phyloP scores from a whole-genome alignment of 345 rosid genomes.

The Gossypium stocksii region DNA sequence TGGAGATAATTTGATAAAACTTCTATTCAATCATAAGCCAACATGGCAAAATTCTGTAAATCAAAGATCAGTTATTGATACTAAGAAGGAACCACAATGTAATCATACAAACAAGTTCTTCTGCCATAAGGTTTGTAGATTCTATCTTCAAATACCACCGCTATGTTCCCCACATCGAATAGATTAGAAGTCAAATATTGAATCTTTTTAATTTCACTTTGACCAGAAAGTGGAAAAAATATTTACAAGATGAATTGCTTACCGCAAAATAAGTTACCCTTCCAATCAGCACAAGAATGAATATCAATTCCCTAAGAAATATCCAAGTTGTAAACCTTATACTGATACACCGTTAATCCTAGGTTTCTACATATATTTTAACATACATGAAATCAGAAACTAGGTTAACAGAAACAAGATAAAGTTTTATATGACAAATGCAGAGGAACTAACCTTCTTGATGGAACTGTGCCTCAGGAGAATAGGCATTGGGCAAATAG shows the following conservation, averaged over 20 bases:
- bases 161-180: not conserved
- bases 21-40: constrained; percentile 5
- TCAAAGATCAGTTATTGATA: constrained; percentile 2
- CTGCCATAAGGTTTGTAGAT: too few relatives aligned
- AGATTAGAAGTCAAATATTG: not conserved
- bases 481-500: constrained; percentile 24
- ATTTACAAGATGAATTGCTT: not conserved
- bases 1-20: not conserved
- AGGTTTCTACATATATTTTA: not conserved
- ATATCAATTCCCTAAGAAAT: not conserved
- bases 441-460: constrained; percentile 34
- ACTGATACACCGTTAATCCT: not conserved
- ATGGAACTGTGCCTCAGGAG: constrained; percentile 25
- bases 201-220: not conserved
- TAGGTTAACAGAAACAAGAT: not conserved
- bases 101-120: not conserved
- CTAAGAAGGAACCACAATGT: not conserved
- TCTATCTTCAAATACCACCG: constrained; percentile 7
- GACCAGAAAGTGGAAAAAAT: not conserved
- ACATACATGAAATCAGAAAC: not conserved
- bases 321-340: not conserved
- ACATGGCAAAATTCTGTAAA: not conserved
- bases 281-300: not conserved
- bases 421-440: not conserved
- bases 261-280: not conserved